A percentile compares a stretch with the other conserved stretches of the same genome.
These are phyloP conservation scores for Cymbidium sinense DNA, from an alignment of 106 monocot species.

Conservation along the genomic window DNA sequence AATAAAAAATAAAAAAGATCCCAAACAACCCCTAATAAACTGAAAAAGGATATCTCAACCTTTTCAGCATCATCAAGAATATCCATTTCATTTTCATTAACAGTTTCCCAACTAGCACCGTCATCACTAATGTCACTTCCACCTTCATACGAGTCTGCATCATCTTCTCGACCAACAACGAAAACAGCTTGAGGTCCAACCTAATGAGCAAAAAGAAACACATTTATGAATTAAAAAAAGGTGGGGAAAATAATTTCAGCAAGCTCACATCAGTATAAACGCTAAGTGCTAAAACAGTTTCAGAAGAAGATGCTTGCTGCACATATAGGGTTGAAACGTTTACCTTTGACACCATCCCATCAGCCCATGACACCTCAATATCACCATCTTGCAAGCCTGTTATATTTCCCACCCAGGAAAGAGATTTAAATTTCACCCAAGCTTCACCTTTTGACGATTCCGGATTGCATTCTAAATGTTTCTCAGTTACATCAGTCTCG, in stretches of 20 bases:
- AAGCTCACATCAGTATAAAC: not conserved
- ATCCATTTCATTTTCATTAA: slow-evolving; percentile 66
- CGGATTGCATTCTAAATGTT: not conserved
- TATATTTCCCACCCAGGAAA: slow-evolving; percentile 96
- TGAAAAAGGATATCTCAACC: slow-evolving; percentile 26
- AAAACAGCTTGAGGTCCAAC: slow-evolving; percentile 87
- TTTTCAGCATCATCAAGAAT: slow-evolving; percentile 28
- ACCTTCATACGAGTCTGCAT: slow-evolving; percentile 58
- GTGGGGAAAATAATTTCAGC: not conserved
- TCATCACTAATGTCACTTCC: slow-evolving; percentile 60
- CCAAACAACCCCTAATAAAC: too few relatives aligned
- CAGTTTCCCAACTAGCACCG: slow-evolving; percentile 87
- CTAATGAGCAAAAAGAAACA: slow-evolving; percentile 14
- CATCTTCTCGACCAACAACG: slow-evolving; percentile 81
- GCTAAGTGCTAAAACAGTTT: not conserved
- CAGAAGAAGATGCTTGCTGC: not conserved
- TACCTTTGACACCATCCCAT: slow-evolving; percentile 89
- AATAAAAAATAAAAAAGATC: too few relatives aligned
- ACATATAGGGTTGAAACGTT: not conserved
- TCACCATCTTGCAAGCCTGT: slow-evolving; percentile 82
- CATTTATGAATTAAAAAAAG: not conserved
- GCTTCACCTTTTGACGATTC: slow-evolving; percentile 16
- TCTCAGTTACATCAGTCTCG: slow-evolving; percentile 11
- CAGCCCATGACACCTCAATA: slow-evolving; percentile 94
- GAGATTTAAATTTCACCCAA: slow-evolving; percentile 20